Evolutionary conservation across 1,284 basidiomycete genomes (phyloP), one percentile per base, ranked within the genome.

Genomic region (Melampsora americana): DNA sequence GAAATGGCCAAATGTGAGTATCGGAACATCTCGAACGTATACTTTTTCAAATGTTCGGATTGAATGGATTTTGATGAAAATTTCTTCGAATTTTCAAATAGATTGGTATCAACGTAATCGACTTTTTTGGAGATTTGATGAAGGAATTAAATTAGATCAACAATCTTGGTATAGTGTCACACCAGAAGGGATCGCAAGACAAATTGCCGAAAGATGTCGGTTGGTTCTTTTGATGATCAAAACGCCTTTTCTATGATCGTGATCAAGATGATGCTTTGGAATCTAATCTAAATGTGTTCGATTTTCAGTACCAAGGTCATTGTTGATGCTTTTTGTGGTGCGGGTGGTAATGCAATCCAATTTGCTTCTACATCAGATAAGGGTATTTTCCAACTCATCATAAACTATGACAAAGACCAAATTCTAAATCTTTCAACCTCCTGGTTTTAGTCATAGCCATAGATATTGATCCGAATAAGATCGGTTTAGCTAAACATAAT

Each of bases 91-190:
- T 35, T 35, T 35, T 35, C 35, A 35, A 35, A 35, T 35, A 96
- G 93, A 96, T 82, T 96, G 91, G 81, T 87, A 86, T 18, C 94
- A 97, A 82, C 86, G 94, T 39, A 86, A 88, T 70, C 87, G 92
- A 1, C 89, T 89, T 78, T 93, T 96, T 83, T 91, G 90, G 0
- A 84, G 88, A 20, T 96, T 94, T 81, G 88, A 90, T 67, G 83
- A 88, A n/a, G 84, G 84, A 1, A 81, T 85, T 66, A 81, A 85
- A 0, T 81, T 86, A 73, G 85, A 86, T 79, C 74, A 79, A 26
- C 92, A 94, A 83, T 95, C 94, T 2, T 99, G 96, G 96, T 99
- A 91, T 83, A 94, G 92, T 77, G 90, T 99, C 71, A 99, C 96
- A 0, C 95, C 96, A 0, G 95, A 99, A 81, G 86, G 87, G 46